A percentile compares a stretch with the other conserved stretches of the same genome.
Conservation (phyloP, 2,329 filamentous ascomycete species). For the Fusarium keratoplasticum region DNA sequence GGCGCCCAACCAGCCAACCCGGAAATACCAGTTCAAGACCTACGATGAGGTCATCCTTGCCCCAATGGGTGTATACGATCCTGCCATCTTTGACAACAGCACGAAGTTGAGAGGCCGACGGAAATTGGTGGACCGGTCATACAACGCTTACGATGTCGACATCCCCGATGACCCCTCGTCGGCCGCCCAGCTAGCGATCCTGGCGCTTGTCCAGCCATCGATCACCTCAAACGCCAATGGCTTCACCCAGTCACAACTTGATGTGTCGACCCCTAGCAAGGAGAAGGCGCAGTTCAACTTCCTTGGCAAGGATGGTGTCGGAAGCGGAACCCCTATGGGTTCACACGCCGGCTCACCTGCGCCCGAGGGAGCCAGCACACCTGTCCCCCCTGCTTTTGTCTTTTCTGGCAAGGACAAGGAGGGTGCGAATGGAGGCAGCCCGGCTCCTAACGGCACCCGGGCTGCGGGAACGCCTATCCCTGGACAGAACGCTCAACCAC, state of each 20-base stretch:
- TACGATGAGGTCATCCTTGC: constrained; percentile 97
- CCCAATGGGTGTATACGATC: constrained; percentile 94
- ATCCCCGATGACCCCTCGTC: constrained; percentile 89
- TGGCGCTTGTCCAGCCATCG: constrained; percentile 70
- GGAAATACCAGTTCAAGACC: constrained; percentile 95
- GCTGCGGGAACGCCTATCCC: constrained; percentile 60
- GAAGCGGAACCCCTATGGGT: constrained; percentile 81
- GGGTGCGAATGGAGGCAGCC: constrained; percentile 60
- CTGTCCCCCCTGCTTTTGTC: constrained; percentile 67
- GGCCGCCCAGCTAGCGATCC: constrained; percentile 79
- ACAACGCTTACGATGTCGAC: constrained; percentile 92
- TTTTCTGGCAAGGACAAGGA: constrained; percentile 62
- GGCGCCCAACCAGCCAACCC: constrained; percentile 86
- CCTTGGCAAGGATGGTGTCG: constrained; percentile 74
- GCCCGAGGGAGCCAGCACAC: constrained; percentile 80
- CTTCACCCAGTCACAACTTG: constrained; percentile 56
- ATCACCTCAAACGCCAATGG: constrained; percentile 60
- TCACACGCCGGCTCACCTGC: constrained; percentile 90
- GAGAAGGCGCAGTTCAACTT: constrained; percentile 77
- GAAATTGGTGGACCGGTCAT: constrained; percentile 86
- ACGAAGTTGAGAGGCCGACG: constrained; percentile 83
- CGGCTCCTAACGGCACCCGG: constrained; percentile 64
- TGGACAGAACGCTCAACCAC: constrained; percentile 51
- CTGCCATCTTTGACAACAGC: constrained; percentile 85
- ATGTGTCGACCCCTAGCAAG: constrained; percentile 70